Evolutionary conservation across 2,329 filamentous ascomycete genomes (phyloP).

Genomic region (Colletotrichum plurivorum): DNA sequence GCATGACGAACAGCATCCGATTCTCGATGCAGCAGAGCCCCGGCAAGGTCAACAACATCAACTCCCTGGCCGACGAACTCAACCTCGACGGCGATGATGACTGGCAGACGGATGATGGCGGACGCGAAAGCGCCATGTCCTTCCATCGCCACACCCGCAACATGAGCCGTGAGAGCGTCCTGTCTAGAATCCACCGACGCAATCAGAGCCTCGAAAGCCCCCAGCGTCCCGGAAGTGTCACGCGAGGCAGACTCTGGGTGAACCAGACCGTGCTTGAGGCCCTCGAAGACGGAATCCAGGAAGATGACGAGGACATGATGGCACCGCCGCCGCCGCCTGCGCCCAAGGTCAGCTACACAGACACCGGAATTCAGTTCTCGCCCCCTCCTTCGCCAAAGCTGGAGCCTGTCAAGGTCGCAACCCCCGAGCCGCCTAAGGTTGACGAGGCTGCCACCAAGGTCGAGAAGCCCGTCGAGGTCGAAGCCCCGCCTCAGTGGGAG

Average conservation of each 20-base stretch:
- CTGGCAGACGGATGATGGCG: conserved; percentile 79
- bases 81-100: conserved; percentile 86
- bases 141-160: conserved; percentile 65
- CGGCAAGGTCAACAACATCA: conserved; percentile 69
- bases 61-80: conserved; percentile 92
- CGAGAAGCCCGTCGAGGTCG: conserved; percentile 58
- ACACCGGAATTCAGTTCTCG: conserved; percentile 86
- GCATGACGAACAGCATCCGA: conserved; percentile 79
- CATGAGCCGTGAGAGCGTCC: conserved; percentile 70
- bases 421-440: conserved; percentile 60
- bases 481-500: conserved; percentile 65
- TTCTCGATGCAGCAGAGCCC: conserved; percentile 77
- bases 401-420: conserved; percentile 55
- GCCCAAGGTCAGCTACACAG: conserved; percentile 72
- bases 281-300: conserved; percentile 65
- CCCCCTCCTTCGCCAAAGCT: conserved; percentile 81
- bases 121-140: conserved; percentile 74
- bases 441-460: conserved; percentile 50
- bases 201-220: conserved; percentile 73
- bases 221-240: conserved; percentile 68
- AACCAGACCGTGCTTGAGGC: conserved; percentile 70
- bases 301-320: conserved; percentile 60
- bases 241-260: conserved; percentile 66
- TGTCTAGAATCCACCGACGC: conserved; percentile 65
- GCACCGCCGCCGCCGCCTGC: conserved; percentile 45